Evolutionary conservation across 2,329 filamentous ascomycete genomes (phyloP).

Genomic region (Penicillium psychrosexuale): DNA sequence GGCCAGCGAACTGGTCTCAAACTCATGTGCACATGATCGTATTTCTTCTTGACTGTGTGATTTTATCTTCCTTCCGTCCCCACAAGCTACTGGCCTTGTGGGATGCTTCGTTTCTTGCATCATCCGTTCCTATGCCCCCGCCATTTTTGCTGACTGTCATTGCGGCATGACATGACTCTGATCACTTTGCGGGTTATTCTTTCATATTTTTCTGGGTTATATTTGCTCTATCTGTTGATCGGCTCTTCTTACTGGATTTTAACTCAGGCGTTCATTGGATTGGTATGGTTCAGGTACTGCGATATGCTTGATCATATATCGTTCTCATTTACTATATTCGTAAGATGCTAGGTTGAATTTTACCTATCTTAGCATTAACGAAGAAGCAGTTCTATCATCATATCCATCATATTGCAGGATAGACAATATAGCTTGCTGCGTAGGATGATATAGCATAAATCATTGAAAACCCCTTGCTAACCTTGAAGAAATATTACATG

Average conservation of each 20-base stretch:
- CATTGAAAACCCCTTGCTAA: no score
- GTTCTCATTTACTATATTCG: constrained; percentile 1
- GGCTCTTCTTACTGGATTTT: constrained; percentile 3
- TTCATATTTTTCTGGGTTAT: constrained; percentile 11
- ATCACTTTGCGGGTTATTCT: constrained; percentile 6
- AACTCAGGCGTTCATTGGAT: constrained; percentile 21
- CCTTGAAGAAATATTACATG: no score
- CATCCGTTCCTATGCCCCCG: constrained; percentile 2
- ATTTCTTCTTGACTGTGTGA: constrained; percentile 22
- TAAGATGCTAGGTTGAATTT: background rate
- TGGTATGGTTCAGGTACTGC: constrained; percentile 10
- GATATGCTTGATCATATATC: constrained; percentile 13
- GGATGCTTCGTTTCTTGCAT: constrained; percentile 4
- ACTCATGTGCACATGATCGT: constrained; percentile 27
- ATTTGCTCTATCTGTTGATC: constrained; percentile 10
- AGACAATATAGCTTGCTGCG: background rate
- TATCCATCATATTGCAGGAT: constrained; percentile 1
- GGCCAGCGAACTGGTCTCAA: constrained; percentile 16
- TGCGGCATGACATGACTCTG: constrained; percentile 14
- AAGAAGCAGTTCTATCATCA: background rate
- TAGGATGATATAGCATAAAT: background rate
- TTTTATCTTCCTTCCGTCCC: constrained; percentile 11
- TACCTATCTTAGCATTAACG: background rate
- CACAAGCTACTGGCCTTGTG: constrained; percentile 7
- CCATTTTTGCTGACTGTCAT: background rate